Percentiles rank a stretch among this genome's conserved stretches.
These are phyloP conservation scores for Blastobotrys proliferans DNA, from an alignment of 1,139 yeast genomes.

Conservation along the genomic window DNA sequence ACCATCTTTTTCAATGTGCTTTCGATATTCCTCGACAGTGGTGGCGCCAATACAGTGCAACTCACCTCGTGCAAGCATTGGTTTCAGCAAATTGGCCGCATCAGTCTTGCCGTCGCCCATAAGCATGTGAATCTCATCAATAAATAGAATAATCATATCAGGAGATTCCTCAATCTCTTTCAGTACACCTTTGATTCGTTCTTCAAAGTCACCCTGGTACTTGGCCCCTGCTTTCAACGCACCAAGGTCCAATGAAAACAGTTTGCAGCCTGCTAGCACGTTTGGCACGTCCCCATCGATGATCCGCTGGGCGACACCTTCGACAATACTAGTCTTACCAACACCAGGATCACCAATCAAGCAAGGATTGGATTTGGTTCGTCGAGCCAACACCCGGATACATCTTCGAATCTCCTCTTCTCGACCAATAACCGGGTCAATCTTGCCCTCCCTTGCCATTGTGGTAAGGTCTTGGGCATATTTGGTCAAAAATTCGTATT, in stretches of 20 bases:
- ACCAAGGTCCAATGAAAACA: conserved; percentile 88
- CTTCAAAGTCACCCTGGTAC: conserved; percentile 98
- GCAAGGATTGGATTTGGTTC: conserved; percentile 95
- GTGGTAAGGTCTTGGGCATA: conserved; percentile 93
- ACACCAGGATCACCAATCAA: conserved; percentile 99
- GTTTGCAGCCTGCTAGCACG: conserved; percentile 70
- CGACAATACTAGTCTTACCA: conserved; percentile 96
- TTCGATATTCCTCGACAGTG: conserved; percentile 89
- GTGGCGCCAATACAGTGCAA: conserved; percentile 99
- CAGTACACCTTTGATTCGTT: conserved; percentile 91
- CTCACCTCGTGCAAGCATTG: conserved; percentile 94
- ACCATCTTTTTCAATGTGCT: conserved; percentile 91
- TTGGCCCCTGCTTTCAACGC: conserved; percentile 98
- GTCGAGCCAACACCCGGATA: conserved; percentile 87
- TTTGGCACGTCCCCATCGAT: conserved; percentile 94
- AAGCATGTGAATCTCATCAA: conserved; percentile 97
- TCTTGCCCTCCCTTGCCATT: conserved; percentile 86
- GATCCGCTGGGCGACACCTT: conserved; percentile 97
- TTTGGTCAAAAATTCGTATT: conserved; percentile 78
- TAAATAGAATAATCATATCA: conserved; percentile 80
- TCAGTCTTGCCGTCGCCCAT: conserved; percentile 97
- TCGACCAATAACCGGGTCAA: conserved; percentile 98
- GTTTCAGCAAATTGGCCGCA: conserved; percentile 94
- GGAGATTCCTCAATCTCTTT: conserved; percentile 88
- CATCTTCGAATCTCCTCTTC: conserved; percentile 97